Conservation (phyloP, 495 filamentous ascomycete species). For the Haplographium delicatum region DNA sequence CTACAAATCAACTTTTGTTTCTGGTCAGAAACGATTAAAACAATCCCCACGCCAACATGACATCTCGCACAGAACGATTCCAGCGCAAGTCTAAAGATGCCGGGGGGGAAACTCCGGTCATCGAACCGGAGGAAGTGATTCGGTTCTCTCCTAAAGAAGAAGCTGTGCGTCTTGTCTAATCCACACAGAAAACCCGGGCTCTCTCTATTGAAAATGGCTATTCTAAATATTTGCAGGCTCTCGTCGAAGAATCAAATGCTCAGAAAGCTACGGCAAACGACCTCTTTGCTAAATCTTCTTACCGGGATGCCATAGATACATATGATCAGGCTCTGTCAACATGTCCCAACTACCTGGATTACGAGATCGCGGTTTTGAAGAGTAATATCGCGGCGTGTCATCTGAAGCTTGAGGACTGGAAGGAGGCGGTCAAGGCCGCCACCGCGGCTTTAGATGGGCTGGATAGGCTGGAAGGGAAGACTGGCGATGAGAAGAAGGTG, state of each 20-base stretch:
- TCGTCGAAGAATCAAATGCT: conserved; percentile 66
- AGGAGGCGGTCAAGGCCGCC: conserved; percentile 70
- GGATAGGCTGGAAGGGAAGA: conserved; percentile 43
- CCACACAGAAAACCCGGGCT: not conserved
- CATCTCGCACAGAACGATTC: conserved; percentile 29
- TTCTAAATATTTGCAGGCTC: conserved; percentile 38
- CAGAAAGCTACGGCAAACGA: conserved; percentile 75
- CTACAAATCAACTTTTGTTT: not conserved
- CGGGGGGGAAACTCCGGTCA: not conserved
- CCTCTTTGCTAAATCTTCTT: conserved; percentile 65
- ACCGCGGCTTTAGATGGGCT: conserved; percentile 67
- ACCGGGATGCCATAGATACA: conserved; percentile 78
- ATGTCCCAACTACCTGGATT: conserved; percentile 85
- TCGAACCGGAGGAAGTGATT: conserved; percentile 22
- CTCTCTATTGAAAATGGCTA: conserved; percentile 5
- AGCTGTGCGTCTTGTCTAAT: conserved; percentile 41
- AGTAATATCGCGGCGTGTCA: conserved; percentile 91
- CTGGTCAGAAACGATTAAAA: not conserved
- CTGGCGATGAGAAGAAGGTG: conserved; percentile 22
- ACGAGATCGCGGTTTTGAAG: conserved; percentile 79
- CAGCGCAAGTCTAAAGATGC: conserved; percentile 19
- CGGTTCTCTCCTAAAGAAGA: conserved; percentile 73
- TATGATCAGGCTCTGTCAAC: conserved; percentile 81
- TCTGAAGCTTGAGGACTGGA: conserved; percentile 82
- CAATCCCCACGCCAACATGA: conserved; percentile 16